phyloP scores from a whole-genome alignment of 176 grass and related monocot genomes.

The Hyparrhenia diplandra region DNA sequence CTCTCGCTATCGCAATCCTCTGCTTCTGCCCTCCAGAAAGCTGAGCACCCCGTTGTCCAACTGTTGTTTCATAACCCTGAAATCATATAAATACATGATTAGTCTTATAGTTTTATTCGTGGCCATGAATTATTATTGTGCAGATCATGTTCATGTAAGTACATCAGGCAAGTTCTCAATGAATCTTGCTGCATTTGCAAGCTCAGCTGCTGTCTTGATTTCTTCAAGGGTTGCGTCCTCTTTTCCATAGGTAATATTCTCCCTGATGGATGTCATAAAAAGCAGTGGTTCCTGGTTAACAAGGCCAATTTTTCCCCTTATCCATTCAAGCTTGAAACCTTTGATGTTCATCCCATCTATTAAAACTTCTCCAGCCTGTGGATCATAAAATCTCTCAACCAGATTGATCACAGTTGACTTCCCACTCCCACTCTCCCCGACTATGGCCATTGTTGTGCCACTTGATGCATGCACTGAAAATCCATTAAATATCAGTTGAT shows the following conservation, averaged over 20 bases:
- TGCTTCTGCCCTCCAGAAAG: slow-evolving; percentile 64
- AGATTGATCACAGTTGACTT: slow-evolving; percentile 81
- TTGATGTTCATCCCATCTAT: slow-evolving; percentile 76
- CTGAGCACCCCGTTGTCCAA: slow-evolving; percentile 49
- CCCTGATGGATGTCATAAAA: slow-evolving; percentile 47
- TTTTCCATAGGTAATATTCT: slow-evolving; percentile 52
- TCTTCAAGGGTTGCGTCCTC: slow-evolving; percentile 49
- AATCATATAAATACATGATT: slow-evolving; percentile 27
- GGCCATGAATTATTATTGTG: background rate
- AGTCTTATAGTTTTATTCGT: slow-evolving; percentile 7
- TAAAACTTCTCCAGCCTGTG: slow-evolving; percentile 61
- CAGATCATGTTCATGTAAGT: slow-evolving; percentile 12
- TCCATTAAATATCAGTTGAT: slow-evolving; percentile 52
- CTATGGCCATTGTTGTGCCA: slow-evolving; percentile 72
- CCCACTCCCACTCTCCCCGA: slow-evolving; percentile 85
- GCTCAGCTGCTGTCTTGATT: slow-evolving; percentile 40
- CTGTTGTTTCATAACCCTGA: slow-evolving; percentile 41
- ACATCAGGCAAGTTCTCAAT: slow-evolving; percentile 56
- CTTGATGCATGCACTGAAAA: slow-evolving; percentile 54
- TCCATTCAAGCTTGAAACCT: slow-evolving; percentile 54
- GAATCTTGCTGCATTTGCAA: slow-evolving; percentile 45
- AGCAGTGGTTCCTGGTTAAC: slow-evolving; percentile 60
- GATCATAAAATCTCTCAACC: slow-evolving; percentile 79
- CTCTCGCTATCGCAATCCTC: slow-evolving; percentile 46
- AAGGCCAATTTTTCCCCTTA: slow-evolving; percentile 49